Evolutionary conservation across 768 basidiomycete genomes (phyloP).

Genomic region (Mycena olivaceomarginata): DNA sequence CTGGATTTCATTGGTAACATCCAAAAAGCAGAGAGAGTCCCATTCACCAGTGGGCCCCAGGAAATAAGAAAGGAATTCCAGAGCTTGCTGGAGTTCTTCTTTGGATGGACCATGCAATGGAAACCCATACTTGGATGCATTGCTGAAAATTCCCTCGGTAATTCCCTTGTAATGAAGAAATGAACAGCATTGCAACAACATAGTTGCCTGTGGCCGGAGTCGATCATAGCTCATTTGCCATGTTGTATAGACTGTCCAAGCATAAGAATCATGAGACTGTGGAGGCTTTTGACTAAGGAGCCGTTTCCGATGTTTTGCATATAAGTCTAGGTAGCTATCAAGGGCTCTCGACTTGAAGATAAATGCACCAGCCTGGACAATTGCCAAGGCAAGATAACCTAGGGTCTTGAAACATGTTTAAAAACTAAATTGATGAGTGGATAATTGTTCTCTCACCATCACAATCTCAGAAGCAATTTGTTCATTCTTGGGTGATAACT

Average conservation of each 20-base stretch:
- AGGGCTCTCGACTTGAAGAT: slow-evolving; percentile 1
- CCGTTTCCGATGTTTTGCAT: neutral
- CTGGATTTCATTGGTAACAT: too few relatives aligned
- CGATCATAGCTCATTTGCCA: slow-evolving; percentile 20
- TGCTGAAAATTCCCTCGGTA: slow-evolving; percentile 1
- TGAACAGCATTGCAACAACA: too few relatives aligned
- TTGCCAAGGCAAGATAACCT: slow-evolving; percentile 15
- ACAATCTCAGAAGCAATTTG: slow-evolving; percentile 11
- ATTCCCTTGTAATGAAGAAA: slow-evolving; percentile 5
- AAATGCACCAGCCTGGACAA: slow-evolving; percentile 25
- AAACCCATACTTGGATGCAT: neutral
- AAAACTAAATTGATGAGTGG: neutral
- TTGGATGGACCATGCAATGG: too few relatives aligned
- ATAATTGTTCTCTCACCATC: neutral
- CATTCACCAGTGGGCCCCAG: too few relatives aligned
- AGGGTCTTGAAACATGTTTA: too few relatives aligned
- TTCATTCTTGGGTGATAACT: neutral
- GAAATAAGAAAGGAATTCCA: too few relatives aligned
- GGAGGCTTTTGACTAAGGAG: slow-evolving; percentile 1
- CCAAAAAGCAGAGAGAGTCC: too few relatives aligned
- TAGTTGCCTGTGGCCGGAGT: slow-evolving; percentile 1
- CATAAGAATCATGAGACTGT: neutral
- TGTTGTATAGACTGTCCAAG: neutral
- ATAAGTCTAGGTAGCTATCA: neutral
- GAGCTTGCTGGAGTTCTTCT: too few relatives aligned